Evolutionary conservation across 495 filamentous ascomycete genomes (phyloP), one percentile per base, ranked within the genome.

Genomic region (Podospora pseudopauciseta): DNA sequence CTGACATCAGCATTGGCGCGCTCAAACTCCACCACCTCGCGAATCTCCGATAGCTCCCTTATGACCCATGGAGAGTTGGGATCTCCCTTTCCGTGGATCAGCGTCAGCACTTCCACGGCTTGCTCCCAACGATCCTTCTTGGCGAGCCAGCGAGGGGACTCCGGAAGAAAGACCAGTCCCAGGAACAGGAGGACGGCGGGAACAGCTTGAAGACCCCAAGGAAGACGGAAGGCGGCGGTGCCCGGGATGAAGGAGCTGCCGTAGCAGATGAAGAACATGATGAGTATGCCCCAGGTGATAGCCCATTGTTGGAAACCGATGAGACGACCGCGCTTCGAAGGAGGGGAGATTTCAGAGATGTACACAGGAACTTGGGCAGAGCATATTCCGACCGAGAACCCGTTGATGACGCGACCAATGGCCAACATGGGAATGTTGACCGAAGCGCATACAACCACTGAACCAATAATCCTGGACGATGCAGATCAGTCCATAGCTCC

Each of bases 351-450:
- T 72, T 93, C 91, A 23, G 89, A 86, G 64, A 93, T 88, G 75
- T 93, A 93, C 64, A 92, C 90, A 0, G 91, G 91, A 39, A 92
- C 90, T 72, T 92, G 89, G 32, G 90, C 91, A 56, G 89, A 92
- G 78, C 87, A 90, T 73, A 93, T 90, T 72, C 91, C 91, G 56
- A 93, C 90, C 20, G 84, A 82, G 55, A 93, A 72, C 65, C 91
- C 91, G 80, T 93, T 93, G 82, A 93, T 87, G 68, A 92, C 78
- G 72, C 91, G 90, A 53, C 90, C 90, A 13, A 87, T 88, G 54
- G 89, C 86, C 15, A 94, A 80, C 88, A 92, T 91, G 44, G 82
- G 82, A 65, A 92, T 89, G 75, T 91, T 89, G 66, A 92, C 88
- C 16, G 91, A 81, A 19, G 90, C 90, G 73, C 85, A 90, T 70